Conservation (phyloP, 106 monocot species). For the Dendrobium chrysotoxum region DNA sequence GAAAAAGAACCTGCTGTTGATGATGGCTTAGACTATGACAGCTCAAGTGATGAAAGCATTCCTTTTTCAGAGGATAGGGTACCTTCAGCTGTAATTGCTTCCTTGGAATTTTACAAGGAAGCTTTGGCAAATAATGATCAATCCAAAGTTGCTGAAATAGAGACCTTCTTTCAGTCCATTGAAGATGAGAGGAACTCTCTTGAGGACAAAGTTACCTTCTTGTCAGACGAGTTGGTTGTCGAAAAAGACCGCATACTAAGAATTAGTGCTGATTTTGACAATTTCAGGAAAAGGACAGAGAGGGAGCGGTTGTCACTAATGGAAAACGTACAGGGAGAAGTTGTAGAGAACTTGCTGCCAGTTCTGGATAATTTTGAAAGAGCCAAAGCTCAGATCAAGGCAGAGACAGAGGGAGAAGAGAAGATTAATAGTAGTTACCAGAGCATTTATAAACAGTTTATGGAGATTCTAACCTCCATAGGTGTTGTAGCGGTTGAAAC, state of each 20-base stretch:
- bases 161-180: conserved; percentile 62
- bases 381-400: conserved; percentile 81
- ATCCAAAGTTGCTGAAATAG: conserved; percentile 59
- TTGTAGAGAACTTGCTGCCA: conserved; percentile 72
- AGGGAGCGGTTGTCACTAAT: conserved; percentile 62
- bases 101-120: conserved; percentile 62
- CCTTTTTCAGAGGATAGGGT: conserved; percentile 27
- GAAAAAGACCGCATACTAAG: conserved; percentile 63
- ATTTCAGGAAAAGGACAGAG: conserved; percentile 79
- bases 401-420: conserved; percentile 70
- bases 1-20: conserved; percentile 31
- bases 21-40: conserved; percentile 21
- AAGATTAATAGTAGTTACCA: conserved; percentile 87
- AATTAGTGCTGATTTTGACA: conserved; percentile 90
- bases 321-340: conserved; percentile 72
- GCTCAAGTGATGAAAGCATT: conserved; percentile 17
- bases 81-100: conserved; percentile 26
- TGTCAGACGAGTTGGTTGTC: conserved; percentile 38
- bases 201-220: conserved; percentile 27
- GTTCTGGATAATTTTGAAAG: conserved; percentile 94
- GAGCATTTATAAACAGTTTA: conserved; percentile 85
- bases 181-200: conserved; percentile 72
- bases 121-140: conserved; percentile 56
- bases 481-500: conserved; percentile 78
- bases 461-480: conserved; percentile 54